Evolutionary conservation across 257 asterid genomes (phyloP), one percentile per base, ranked within the genome.

Genomic region (Verbena officinalis): DNA sequence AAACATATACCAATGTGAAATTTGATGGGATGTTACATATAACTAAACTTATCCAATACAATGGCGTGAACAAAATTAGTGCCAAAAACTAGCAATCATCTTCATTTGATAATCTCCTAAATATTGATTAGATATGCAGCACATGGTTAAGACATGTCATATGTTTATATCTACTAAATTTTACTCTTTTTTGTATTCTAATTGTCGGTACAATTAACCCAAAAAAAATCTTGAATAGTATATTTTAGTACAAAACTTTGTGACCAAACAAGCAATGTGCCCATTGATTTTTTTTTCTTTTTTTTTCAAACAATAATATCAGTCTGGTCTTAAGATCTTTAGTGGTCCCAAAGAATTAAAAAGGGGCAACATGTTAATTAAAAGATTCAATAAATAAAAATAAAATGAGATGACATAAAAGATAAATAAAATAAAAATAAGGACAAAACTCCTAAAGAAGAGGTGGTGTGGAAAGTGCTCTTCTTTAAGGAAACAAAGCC

Each of bases 401-500:
- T 4, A 4, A 3, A 14, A 33, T 36, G 40, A 36, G 7, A 5
- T 36, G 40, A 20, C 3, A 20, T 9, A 11, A 33, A 19, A 43
- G 33, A 27, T n/a, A 27, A 27, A 2, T 2, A 27, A 27, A 27
- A 27, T 27, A 5, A 27, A 11, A 22, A 33, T 22, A n/a, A n/a
- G 12, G 30, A 4, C 9, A 3, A 36, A 21, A 36, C 33, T 62
- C 58, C 16, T 15, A 43, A 54, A 40, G 66, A n/a, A 55, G 27
- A 62, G 46, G 7, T 33, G 38, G 76, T 12, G 40, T 21, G 54
- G 58, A 56, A 53, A 67, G 68, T 67, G 75, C 52, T 34, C 69
- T 57, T 72, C 75, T 77, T 72, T 72, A 72, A 68, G 78, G 75
- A 77, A 77, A 72, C 81, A 77, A 22, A 21, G 45, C 54, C 62